phyloP scores from a whole-genome alignment of 2,329 filamentous ascomycete genomes.

The Leptographium radiaticola region DNA sequence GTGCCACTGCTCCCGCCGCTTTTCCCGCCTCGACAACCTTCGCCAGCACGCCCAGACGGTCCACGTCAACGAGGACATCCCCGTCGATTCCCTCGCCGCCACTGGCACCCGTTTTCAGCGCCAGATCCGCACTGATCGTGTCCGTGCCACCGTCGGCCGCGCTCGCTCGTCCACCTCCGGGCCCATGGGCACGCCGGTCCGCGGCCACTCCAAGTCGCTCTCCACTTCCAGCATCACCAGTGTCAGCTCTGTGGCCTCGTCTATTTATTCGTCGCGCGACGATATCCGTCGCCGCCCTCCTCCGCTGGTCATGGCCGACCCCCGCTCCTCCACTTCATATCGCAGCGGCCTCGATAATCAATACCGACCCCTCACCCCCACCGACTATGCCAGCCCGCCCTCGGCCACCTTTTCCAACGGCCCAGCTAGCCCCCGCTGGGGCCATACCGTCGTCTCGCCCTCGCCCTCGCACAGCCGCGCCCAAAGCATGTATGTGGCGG shows the following conservation, averaged over 20 bases:
- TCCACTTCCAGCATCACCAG: conserved; percentile 81
- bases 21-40: conserved; percentile 88
- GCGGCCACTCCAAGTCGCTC: conserved; percentile 74
- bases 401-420: conserved; percentile 71
- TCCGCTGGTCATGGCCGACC: conserved; percentile 71
- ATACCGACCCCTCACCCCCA: conserved; percentile 55
- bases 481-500: conserved; percentile 56
- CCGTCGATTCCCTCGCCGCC: conserved; percentile 81
- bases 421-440: conserved; percentile 65
- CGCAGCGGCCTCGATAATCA: conserved; percentile 50
- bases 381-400: conserved; percentile 69
- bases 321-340: conserved; percentile 52
- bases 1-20: conserved; percentile 86
- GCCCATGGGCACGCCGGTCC: conserved; percentile 54
- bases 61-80: conserved; percentile 94
- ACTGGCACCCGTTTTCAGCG: conserved; percentile 85
- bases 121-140: conserved; percentile 78
- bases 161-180: conserved; percentile 67
- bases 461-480: conserved; percentile 54
- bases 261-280: conserved; percentile 51
- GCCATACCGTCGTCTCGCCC: conserved; percentile 57
- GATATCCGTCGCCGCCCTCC: conserved; percentile 63
- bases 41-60: conserved; percentile 96
- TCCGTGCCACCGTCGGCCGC: conserved; percentile 51
- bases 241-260: conserved; percentile 51